Base-by-base conservation (phyloP, 768 basidiomycete species). In the Tephrocybe sp. region DNA sequence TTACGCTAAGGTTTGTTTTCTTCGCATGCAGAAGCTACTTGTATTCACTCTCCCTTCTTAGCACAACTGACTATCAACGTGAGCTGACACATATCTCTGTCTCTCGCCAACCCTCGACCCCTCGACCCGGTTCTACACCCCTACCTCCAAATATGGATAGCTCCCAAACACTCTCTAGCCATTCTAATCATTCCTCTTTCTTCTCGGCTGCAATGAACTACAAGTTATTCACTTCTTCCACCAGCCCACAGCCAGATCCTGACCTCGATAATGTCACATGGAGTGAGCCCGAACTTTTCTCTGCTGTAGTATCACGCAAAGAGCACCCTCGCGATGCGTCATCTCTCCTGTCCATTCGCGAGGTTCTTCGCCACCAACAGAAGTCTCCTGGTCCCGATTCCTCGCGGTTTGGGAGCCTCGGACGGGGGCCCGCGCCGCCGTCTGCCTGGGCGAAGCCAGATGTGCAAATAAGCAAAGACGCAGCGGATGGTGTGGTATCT, bases 261-360 rank as follows among this genome's bases (percentile, higher is more conserved):
- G 86, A 87, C 59, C 67, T 73, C 30, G 83, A 82, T 32, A 78
- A 74, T 53, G 69, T 70, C 0, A 65, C 79, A 3, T 84, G 82
- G 83, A 73, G 82, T 50, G 82, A 81, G 52, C 75, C 78, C 1
- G 87, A 89, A 57, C 58, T 73, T 6, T 84, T 74, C 55, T 81
- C 83, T 1, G 77, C 83, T 0, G 72, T 80, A 11, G 78, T 87
- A 49, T 76, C 74, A 24, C 69, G 86, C 9, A 87, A 82, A 59
- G 83, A 85, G 49, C 77, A 84, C 54, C 77, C 82, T 0, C 74
- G 78, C 15, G 87, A 88, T 53, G 71, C 76, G 0, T 72, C 83
- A 1, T 76, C 79, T 1, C 57, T 87, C 1, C 65, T 86, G 5
- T 77, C 80, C 0, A 68, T 89, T 11, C 71, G 83, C 1, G 84